Evolutionary conservation across 2,329 filamentous ascomycete genomes (phyloP), one percentile per base, ranked within the genome.

Genomic region (Arachnopeziza araneosa): DNA sequence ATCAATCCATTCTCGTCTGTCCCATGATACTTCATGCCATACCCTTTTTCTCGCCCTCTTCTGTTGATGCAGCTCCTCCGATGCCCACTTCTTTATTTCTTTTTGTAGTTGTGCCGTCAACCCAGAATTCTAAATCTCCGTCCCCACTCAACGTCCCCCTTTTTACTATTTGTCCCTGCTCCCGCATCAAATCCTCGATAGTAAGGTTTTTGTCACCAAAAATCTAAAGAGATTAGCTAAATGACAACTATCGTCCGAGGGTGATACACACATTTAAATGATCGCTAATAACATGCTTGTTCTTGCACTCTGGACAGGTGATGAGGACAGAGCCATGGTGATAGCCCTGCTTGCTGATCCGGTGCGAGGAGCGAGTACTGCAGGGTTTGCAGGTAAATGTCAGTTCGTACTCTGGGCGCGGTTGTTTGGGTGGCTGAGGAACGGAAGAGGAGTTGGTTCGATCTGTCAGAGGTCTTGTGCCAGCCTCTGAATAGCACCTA

Each of bases 331-430:
- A 93, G 44, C 95, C 95, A 64, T 87, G 81, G 75, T 98, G 93
- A 73, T 99, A 99, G 32, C 91, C 95, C 72, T 98, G 95, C 75
- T 98, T 97, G 30, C 91, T 91, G 68, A 99, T 80, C 55, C 83
- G 83, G 76, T 99, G 96, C 14, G 86, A 82, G n/a, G 91, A 96
- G 60, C 93, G 88, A 44, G 83, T 78, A 52, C 81, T 79, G 77
- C 95, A 99, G 32, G 90, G 91, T 61, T 89, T 87, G 82, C 95
- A 99, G 67, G 95, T 99, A 74, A 99, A 97, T 55, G 87, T 90
- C 65, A 99, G 81, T 67, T 91, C 83, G 76, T 98, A 99, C 60
- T 90, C 85, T 1, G 91, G 91, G 57, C 68, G 57, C 8, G 56
- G 32, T 22, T 44, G 36, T 14, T 44, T 44, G 3, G 36, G 36